Conservation (phyloP, 768 basidiomycete species). For the Sporobolomyces pararoseus region DNA sequence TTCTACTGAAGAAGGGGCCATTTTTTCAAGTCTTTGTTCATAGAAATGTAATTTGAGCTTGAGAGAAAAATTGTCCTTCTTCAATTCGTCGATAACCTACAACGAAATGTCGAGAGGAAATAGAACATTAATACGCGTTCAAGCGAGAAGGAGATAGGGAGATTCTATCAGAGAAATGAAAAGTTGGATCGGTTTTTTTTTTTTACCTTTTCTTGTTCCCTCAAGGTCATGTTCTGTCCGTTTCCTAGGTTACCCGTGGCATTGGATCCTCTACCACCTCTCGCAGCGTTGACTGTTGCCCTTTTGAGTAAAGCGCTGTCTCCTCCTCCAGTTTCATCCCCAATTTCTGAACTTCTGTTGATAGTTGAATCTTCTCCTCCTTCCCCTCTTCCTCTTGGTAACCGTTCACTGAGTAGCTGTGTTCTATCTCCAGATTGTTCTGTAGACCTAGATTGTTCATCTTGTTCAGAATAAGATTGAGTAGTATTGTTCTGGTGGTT, state of each 20-base stretch:
- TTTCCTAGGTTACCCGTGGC: slow-evolving; percentile 4
- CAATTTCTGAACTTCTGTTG: not conserved
- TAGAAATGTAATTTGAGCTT: slow-evolving; percentile 94
- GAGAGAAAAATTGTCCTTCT: slow-evolving; percentile 95
- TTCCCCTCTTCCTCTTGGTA: not conserved
- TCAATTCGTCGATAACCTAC: slow-evolving; percentile 88
- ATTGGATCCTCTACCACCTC: not conserved
- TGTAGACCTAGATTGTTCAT: not conserved
- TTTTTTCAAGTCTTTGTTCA: slow-evolving; percentile 82
- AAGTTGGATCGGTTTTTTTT: no score
- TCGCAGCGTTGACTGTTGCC: not conserved
- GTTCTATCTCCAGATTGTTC: not conserved
- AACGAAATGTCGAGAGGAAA: not conserved
- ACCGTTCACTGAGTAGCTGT: slow-evolving; percentile 2
- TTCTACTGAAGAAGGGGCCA: slow-evolving; percentile 74
- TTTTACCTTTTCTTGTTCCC: slow-evolving; percentile 95
- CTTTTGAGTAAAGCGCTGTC: not conserved
- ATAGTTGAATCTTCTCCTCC: not conserved
- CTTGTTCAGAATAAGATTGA: not conserved
- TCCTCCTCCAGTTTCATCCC: not conserved
- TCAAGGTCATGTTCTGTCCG: slow-evolving; percentile 62
- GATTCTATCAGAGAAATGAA: no score
- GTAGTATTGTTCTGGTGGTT: no score
- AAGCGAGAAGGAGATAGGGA: not conserved
- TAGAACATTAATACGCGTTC: no score